Percentiles rank a stretch among this genome's conserved stretches.
Conservation (phyloP, 257 asterid genomes). For the Forsythia suspensa region DNA sequence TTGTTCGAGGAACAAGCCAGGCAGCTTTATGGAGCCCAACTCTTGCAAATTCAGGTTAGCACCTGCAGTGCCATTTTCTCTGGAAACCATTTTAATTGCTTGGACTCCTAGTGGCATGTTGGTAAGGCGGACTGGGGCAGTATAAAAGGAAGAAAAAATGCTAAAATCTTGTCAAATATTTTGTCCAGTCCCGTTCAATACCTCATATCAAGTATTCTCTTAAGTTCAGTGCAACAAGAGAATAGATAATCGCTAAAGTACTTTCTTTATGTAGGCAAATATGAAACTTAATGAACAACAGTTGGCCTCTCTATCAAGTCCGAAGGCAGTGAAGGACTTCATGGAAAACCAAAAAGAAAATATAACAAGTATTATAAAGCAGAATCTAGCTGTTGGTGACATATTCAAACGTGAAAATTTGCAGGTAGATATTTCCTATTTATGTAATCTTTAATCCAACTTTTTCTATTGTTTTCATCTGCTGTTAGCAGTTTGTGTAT, state of each 20-base stretch:
- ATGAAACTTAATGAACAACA: conserved; percentile 77
- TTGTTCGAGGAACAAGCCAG: conserved; percentile 96
- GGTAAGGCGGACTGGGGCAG: background rate
- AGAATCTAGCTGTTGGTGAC: conserved; percentile 96
- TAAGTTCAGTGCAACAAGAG: conserved; percentile 11
- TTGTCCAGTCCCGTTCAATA: background rate
- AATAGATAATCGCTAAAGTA: conserved; percentile 15
- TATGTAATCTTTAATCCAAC: background rate
- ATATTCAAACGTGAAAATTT: conserved; percentile 86
- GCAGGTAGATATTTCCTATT: conserved; percentile 49
- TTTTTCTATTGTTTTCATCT: background rate
- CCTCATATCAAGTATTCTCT: background rate
- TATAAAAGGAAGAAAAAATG: background rate
- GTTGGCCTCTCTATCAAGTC: conserved; percentile 80
- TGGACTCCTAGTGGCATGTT: background rate
- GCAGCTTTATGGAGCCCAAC: conserved; percentile 93
- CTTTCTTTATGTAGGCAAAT: conserved; percentile 59
- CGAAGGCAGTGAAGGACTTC: conserved; percentile 80
- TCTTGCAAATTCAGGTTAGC: conserved; percentile 83
- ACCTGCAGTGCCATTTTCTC: conserved; percentile 2
- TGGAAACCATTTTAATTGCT: background rate
- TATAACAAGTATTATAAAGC: conserved; percentile 68
- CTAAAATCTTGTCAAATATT: background rate
- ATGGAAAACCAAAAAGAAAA: conserved; percentile 72
- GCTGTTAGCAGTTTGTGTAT: background rate